Evolutionary conservation across 371 early-diverging fungal genomes (phyloP).

Genomic region (Mortierella sp.): DNA sequence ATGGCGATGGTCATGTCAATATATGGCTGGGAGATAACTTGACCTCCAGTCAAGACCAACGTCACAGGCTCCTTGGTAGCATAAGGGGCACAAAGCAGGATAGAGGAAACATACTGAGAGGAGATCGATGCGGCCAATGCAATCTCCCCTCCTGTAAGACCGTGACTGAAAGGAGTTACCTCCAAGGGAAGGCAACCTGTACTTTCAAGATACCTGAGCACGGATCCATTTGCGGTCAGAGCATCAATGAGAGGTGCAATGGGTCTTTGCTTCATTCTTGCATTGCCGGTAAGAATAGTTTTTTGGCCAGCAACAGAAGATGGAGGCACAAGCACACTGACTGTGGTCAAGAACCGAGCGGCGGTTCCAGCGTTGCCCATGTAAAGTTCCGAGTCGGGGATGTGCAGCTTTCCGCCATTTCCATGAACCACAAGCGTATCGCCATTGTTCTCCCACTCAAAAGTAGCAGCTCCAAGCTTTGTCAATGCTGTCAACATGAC

Average conservation of each 20-base stretch:
- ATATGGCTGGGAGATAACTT: constrained; percentile 97
- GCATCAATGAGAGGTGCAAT: constrained; percentile 93
- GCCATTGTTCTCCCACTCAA: constrained; percentile 94
- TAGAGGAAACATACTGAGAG: constrained; percentile 98
- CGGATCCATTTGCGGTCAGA: constrained; percentile 82
- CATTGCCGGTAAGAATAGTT: constrained; percentile 93
- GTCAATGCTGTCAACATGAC: constrained; percentile 95
- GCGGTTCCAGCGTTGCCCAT: constrained; percentile 99
- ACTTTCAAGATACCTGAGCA: constrained; percentile 82
- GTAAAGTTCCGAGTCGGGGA: constrained; percentile 87
- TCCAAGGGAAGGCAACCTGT: constrained; percentile 91
- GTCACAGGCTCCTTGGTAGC: constrained; percentile 82
- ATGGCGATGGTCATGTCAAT: constrained; percentile 98
- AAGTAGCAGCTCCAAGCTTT: constrained; percentile 86
- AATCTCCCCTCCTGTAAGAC: constrained; percentile 91
- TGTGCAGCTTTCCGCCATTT: constrained; percentile 78
- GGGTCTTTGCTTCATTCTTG: constrained; percentile 97
- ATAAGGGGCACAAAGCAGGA: constrained; percentile 96
- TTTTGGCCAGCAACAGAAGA: constrained; percentile 50
- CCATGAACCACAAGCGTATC: constrained; percentile 91
- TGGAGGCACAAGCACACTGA: constrained; percentile 81
- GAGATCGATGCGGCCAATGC: constrained; percentile 92
- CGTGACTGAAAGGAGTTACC: constrained; percentile 76
- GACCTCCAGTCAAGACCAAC: constrained; percentile 88
- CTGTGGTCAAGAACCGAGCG: constrained; percentile 94